Percentiles rank a stretch among this genome's conserved stretches.
These are phyloP conservation scores for Lactarius indigo DNA, from an alignment of 768 basidiomycete genomes.

Conservation along the genomic window DNA sequence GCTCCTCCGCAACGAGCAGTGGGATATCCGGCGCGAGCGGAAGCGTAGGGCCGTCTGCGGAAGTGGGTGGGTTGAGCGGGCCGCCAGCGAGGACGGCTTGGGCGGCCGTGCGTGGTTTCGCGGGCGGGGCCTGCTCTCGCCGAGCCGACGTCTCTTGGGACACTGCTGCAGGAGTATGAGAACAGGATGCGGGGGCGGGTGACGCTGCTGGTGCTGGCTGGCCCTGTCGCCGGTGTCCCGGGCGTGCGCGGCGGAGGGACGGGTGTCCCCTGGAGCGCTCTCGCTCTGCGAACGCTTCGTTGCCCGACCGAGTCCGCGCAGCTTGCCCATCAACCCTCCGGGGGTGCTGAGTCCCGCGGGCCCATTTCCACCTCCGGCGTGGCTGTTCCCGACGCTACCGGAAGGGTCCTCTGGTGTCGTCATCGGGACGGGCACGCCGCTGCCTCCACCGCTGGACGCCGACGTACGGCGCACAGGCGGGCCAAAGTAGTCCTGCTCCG, in stretches of 20 bases:
- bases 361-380: slow-evolving; percentile 1
- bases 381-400: not conserved
- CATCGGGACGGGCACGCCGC: slow-evolving; percentile 32
- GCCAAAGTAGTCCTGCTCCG: slow-evolving; percentile 53
- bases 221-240: not conserved
- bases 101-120: slow-evolving; percentile 44
- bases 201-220: not conserved
- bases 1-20: slow-evolving; percentile 81
- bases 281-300: slow-evolving; percentile 38
- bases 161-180: not conserved
- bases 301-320: slow-evolving; percentile 71
- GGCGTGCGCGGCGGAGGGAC: not conserved
- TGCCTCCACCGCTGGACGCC: slow-evolving; percentile 36
- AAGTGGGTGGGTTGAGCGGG: slow-evolving; percentile 61
- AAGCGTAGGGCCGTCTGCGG: slow-evolving; percentile 68
- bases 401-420: slow-evolving; percentile 45
- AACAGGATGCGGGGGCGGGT: not conserved
- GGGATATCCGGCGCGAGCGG: slow-evolving; percentile 55
- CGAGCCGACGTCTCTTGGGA: not conserved
- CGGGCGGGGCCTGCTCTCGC: slow-evolving; percentile 4
- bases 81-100: slow-evolving; percentile 52
- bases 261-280: slow-evolving; percentile 24
- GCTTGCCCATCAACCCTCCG: slow-evolving; percentile 68
- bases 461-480: slow-evolving; percentile 45
- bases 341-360: slow-evolving; percentile 25